Conservation (phyloP, 176 grass and related monocot genomes). For the Chrysopogon serrulatus region DNA sequence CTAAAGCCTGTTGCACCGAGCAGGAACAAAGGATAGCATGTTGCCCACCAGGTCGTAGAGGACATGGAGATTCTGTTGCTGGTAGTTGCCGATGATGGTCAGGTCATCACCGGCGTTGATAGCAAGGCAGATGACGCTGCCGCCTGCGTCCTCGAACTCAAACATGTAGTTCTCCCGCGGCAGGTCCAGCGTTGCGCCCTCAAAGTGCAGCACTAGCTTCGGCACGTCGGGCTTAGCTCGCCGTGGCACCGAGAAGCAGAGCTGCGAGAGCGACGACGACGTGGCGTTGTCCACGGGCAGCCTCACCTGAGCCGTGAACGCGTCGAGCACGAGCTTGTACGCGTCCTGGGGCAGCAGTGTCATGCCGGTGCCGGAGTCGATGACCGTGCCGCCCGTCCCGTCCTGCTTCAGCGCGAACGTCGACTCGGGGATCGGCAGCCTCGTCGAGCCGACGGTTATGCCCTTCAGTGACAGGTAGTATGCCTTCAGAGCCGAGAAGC, state of each 20-base stretch:
- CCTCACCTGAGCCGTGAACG: slow-evolving; percentile 26
- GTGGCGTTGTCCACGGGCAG: slow-evolving; percentile 24
- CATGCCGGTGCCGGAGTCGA: slow-evolving; percentile 45
- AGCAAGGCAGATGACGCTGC: slow-evolving; percentile 9
- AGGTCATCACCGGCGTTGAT: background rate
- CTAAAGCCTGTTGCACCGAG: slow-evolving; percentile 33
- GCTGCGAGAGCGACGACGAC: slow-evolving; percentile 7
- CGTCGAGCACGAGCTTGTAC: slow-evolving; percentile 18
- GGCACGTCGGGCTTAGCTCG: slow-evolving; percentile 18
- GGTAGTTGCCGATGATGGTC: slow-evolving; percentile 56
- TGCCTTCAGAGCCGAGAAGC: background rate
- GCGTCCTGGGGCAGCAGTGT: slow-evolving; percentile 9
- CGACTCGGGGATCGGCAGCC: slow-evolving; percentile 18
- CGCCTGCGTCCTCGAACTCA: background rate
- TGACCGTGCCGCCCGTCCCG: slow-evolving; percentile 38
- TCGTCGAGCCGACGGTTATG: slow-evolving; percentile 35
- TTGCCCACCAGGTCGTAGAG: slow-evolving; percentile 49
- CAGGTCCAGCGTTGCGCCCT: slow-evolving; percentile 52
- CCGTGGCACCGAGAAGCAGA: slow-evolving; percentile 36
- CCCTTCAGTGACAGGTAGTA: slow-evolving; percentile 49
- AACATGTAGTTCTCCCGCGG: slow-evolving; percentile 56
- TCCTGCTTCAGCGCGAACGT: slow-evolving; percentile 25
- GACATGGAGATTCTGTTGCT: slow-evolving; percentile 65
- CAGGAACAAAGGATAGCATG: slow-evolving; percentile 40
- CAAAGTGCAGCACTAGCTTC: slow-evolving; percentile 44